phyloP scores from a whole-genome alignment of 1,284 basidiomycete genomes.

The Gomphus bonarii region DNA sequence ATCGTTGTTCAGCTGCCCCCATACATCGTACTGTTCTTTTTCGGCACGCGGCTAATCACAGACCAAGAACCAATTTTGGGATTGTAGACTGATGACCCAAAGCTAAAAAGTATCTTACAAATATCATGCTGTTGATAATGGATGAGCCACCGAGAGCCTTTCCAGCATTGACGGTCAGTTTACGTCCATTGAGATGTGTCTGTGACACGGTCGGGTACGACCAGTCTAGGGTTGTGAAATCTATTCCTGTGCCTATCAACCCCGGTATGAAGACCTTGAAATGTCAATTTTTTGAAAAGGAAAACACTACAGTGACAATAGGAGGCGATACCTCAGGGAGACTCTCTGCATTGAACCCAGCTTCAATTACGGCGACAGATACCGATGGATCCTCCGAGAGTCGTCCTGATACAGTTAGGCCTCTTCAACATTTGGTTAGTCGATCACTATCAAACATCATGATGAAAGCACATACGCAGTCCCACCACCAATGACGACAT shows the following conservation, averaged over 20 bases:
- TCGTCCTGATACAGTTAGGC: slow-evolving; percentile 11
- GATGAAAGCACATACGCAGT: slow-evolving; percentile 10
- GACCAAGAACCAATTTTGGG: neutral
- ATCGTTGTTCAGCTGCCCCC: slow-evolving; percentile 13
- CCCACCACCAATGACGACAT: slow-evolving; percentile 14
- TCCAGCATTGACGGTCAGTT: slow-evolving; percentile 12
- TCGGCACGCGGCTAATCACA: slow-evolving; percentile 10
- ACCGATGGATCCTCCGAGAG: slow-evolving; percentile 11
- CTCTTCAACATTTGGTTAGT: slow-evolving; percentile 1
- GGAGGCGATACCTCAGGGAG: slow-evolving; percentile 9
- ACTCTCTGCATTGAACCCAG: slow-evolving; percentile 13
- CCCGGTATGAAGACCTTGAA: slow-evolving; percentile 14
- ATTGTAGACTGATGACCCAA: neutral
- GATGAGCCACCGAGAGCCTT: slow-evolving; percentile 14
- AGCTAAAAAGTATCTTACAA: slow-evolving; percentile 3
- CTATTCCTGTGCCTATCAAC: slow-evolving; percentile 8
- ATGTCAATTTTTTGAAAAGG: too few species aligned
- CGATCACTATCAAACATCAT: neutral
- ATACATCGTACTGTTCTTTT: slow-evolving; percentile 14
- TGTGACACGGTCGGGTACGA: slow-evolving; percentile 13
- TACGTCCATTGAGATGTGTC: slow-evolving; percentile 10
- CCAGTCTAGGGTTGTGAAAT: slow-evolving; percentile 11
- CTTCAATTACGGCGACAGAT: slow-evolving; percentile 13
- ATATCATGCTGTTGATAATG: slow-evolving; percentile 14
- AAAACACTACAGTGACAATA: neutral